phyloP scores from a whole-genome alignment of 345 rosid species.

The Aquilaria malaccensis region DNA sequence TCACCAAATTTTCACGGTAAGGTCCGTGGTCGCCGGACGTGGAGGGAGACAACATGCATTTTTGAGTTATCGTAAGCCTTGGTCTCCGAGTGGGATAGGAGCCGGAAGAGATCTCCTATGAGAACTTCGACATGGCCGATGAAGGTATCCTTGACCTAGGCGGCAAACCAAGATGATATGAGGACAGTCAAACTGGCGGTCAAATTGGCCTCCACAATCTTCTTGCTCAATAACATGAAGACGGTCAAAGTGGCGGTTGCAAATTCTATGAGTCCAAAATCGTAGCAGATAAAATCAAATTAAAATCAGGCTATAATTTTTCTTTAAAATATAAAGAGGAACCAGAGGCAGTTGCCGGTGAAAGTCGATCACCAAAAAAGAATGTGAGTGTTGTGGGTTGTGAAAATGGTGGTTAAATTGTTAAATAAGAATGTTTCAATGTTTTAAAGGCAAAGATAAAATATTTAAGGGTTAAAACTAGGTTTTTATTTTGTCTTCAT shows the following conservation, averaged over 20 bases:
- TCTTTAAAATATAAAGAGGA: too few species aligned
- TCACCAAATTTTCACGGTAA: slow-evolving; percentile 62
- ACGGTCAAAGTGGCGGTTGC: slow-evolving; percentile 33
- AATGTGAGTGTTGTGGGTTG: too few species aligned
- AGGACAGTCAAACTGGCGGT: too few species aligned
- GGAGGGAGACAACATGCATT: slow-evolving; percentile 41
- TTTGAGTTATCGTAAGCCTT: slow-evolving; percentile 16
- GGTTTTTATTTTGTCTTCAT: too few species aligned
- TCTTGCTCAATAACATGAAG: slow-evolving; percentile 46
- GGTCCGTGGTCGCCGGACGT: slow-evolving; percentile 79
- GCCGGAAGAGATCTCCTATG: slow-evolving; percentile 41
- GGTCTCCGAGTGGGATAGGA: slow-evolving; percentile 17
- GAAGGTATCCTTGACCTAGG: slow-evolving; percentile 81
- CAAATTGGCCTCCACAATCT: slow-evolving; percentile 38
- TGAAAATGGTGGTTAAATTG: too few species aligned
- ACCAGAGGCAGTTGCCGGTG: too few species aligned
- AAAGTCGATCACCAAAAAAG: too few species aligned
- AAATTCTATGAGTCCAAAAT: slow-evolving; percentile 26
- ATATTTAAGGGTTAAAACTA: too few species aligned
- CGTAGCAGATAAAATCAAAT: too few species aligned
- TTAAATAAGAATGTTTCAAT: too few species aligned
- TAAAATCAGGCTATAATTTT: too few species aligned
- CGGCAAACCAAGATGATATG: slow-evolving; percentile 17
- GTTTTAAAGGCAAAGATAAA: too few species aligned
- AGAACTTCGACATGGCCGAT: slow-evolving; percentile 64